Conservation (phyloP, 2,329 filamentous ascomycete genomes). For the Calonectria pauciramosa region DNA sequence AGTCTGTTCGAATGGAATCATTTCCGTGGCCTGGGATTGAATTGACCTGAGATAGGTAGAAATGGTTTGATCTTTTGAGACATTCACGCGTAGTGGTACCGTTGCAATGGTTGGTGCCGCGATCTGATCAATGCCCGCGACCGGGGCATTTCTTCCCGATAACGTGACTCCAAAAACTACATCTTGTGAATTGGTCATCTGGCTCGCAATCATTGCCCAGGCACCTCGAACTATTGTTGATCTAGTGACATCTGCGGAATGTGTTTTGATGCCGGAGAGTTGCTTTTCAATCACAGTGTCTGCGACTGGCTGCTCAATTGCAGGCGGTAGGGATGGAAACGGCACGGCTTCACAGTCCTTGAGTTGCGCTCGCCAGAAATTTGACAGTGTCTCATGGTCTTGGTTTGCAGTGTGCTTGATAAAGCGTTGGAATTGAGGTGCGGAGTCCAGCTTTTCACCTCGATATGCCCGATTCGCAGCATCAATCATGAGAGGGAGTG, state of each 20-base stretch:
- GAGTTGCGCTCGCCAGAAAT: conserved; percentile 15
- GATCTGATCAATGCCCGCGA: conserved; percentile 38
- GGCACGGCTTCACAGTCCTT: neutral
- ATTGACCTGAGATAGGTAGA: conserved; percentile 55
- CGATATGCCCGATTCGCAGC: conserved; percentile 23
- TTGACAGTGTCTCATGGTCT: neutral
- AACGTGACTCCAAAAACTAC: conserved; percentile 42
- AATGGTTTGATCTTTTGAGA: conserved; percentile 46
- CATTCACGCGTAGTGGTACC: conserved; percentile 33
- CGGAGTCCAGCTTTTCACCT: neutral
- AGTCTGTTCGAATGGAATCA: conserved; percentile 28
- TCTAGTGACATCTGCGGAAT: neutral
- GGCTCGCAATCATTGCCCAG: conserved; percentile 43
- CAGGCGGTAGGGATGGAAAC: conserved; percentile 18
- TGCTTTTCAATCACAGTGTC: neutral
- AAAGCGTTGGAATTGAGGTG: conserved; percentile 5
- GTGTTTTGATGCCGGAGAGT: too few relatives aligned
- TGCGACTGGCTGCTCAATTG: neutral
- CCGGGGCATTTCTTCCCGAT: conserved; percentile 40
- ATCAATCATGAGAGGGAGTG: conserved; percentile 34
- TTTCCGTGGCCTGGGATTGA: conserved; percentile 21
- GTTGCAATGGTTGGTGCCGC: conserved; percentile 29
- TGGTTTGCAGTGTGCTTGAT: conserved; percentile 10
- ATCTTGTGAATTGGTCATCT: conserved; percentile 35
- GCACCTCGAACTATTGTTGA: conserved; percentile 42